phyloP scores from a whole-genome alignment of 371 early-diverging fungal species.

The Mortierella sp. region DNA sequence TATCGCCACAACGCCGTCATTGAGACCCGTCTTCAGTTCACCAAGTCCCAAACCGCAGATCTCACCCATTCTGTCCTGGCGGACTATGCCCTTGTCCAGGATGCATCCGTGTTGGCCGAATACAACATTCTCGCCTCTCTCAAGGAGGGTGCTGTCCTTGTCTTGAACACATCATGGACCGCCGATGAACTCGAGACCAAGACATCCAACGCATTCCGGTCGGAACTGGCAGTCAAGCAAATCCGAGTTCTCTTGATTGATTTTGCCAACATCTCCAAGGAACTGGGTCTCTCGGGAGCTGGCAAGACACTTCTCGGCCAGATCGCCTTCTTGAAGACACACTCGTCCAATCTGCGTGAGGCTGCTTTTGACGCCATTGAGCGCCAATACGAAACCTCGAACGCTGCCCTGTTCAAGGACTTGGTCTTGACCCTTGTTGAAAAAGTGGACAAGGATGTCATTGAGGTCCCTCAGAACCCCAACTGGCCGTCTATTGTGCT shows the following conservation, averaged over 20 bases:
- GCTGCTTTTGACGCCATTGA: constrained; percentile 43
- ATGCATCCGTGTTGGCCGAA: constrained; percentile 63
- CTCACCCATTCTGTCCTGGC: constrained; percentile 59
- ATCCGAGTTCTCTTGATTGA: constrained; percentile 74
- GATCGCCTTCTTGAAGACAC: constrained; percentile 64
- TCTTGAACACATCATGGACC: constrained; percentile 77
- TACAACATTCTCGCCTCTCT: constrained; percentile 72
- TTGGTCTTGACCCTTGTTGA: constrained; percentile 44
- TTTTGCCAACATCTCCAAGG: constrained; percentile 68
- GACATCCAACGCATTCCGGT: constrained; percentile 75
- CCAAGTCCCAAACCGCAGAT: constrained; percentile 45
- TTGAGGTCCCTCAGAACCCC: constrained; percentile 54
- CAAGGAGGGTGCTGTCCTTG: constrained; percentile 63
- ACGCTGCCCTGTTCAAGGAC: constrained; percentile 34
- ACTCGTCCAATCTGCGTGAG: constrained; percentile 32
- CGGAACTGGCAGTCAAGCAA: constrained; percentile 60
- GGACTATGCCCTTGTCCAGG: constrained; percentile 75
- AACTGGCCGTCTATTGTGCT: constrained; percentile 52
- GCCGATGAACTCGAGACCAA: constrained; percentile 76
- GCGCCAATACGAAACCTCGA: constrained; percentile 43
- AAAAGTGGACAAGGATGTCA: constrained; percentile 55
- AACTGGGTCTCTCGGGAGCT: constrained; percentile 67
- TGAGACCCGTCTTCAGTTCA: constrained; percentile 68
- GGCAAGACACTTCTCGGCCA: constrained; percentile 65
- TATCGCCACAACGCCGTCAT: constrained; percentile 69